Evolutionary conservation across 2,329 filamentous ascomycete species (phyloP).

Genomic region (Domatiomyces globalis): DNA sequence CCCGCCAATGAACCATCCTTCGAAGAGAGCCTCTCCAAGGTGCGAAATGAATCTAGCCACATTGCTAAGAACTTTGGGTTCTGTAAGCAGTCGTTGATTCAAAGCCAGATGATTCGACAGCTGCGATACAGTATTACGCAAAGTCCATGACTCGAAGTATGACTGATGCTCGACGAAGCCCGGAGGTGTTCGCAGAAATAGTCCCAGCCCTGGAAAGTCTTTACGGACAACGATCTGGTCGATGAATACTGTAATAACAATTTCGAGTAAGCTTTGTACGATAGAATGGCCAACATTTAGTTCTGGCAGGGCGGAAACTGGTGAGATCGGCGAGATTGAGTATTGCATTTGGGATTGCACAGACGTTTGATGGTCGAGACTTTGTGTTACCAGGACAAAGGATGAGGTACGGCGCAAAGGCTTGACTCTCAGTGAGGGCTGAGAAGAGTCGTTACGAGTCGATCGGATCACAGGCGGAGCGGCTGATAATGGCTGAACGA

Average conservation of each 20-base stretch:
- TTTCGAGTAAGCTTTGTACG: conserved; percentile 60
- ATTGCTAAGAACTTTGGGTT: conserved; percentile 76
- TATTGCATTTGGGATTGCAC: background rate
- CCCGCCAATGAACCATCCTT: conserved; percentile 91
- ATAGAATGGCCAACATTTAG: conserved; percentile 51
- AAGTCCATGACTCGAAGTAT: conserved; percentile 82
- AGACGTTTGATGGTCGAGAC: conserved; percentile 8
- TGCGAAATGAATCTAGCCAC: conserved; percentile 67
- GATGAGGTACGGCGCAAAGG: conserved; percentile 65
- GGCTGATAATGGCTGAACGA: conserved; percentile 61
- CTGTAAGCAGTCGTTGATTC: conserved; percentile 57
- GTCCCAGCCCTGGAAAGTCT: conserved; percentile 74
- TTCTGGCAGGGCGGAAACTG: conserved; percentile 27
- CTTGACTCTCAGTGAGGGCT: conserved; percentile 22
- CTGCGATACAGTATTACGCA: conserved; percentile 59
- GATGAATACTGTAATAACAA: conserved; percentile 66
- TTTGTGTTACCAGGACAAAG: conserved; percentile 64
- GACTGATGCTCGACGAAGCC: conserved; percentile 90
- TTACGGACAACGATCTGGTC: conserved; percentile 77
- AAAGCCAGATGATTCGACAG: conserved; percentile 56
- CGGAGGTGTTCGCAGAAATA: conserved; percentile 78
- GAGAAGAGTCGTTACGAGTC: conserved; percentile 42
- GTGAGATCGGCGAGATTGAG: conserved; percentile 36
- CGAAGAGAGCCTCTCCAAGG: conserved; percentile 78
- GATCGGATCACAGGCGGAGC: conserved; percentile 58